phyloP scores from a whole-genome alignment of 2,329 filamentous ascomycete species.

The Scolecobasidium constrictum region DNA sequence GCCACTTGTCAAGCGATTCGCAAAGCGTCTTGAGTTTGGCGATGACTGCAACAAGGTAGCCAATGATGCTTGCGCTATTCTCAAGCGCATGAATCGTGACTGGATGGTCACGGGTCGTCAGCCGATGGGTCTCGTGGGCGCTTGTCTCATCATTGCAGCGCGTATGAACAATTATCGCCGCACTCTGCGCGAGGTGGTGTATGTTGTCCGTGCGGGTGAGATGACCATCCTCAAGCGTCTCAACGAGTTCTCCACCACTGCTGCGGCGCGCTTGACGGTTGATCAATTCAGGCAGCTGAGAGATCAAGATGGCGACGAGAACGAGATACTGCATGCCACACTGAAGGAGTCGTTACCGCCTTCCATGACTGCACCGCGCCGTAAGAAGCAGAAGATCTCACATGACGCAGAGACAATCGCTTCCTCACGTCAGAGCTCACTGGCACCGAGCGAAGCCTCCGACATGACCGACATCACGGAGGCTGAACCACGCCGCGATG shows the following conservation, averaged over 20 bases:
- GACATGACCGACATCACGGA: neutral
- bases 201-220: conserved; percentile 93
- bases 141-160: conserved; percentile 85
- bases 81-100: conserved; percentile 88
- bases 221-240: conserved; percentile 85
- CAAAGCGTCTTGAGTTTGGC: conserved; percentile 83
- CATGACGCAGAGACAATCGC: conserved; percentile 13
- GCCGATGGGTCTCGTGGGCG: conserved; percentile 87
- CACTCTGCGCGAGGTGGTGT: conserved; percentile 90
- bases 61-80: conserved; percentile 74
- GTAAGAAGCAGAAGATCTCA: conserved; percentile 20
- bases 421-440: conserved; percentile 13
- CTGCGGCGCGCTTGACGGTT: conserved; percentile 74
- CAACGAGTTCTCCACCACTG: conserved; percentile 81
- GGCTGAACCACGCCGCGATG: conserved; percentile 21
- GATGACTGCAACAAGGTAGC: conserved; percentile 73
- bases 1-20: conserved; percentile 84
- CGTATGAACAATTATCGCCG: conserved; percentile 97
- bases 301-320: conserved; percentile 57
- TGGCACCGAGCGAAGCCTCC: neutral
- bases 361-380: conserved; percentile 49
- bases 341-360: conserved; percentile 45
- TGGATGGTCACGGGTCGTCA: conserved; percentile 96
- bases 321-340: conserved; percentile 4
- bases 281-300: conserved; percentile 74